A percentile compares a stretch with the other conserved stretches of the same genome.
phyloP scores from a whole-genome alignment of 208 protist genomes.

The Leishmania arabica region DNA sequence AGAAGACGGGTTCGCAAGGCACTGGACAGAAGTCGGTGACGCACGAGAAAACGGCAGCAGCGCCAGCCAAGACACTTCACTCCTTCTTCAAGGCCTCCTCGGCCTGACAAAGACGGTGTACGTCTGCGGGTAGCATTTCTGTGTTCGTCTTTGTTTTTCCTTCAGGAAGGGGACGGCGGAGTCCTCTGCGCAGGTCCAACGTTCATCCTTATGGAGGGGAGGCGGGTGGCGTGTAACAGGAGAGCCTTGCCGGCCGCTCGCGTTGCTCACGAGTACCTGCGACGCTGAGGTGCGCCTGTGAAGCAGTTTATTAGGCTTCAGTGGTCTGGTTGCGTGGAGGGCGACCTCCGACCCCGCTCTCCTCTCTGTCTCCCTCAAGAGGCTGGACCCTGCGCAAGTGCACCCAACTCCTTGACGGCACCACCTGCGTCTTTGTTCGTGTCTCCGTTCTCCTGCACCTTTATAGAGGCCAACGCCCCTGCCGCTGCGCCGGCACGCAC shows the following conservation, averaged over 20 bases:
- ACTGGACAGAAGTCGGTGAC: constrained; percentile 4
- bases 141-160: not conserved
- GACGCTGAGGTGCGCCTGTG: not conserved
- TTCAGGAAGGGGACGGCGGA: not conserved
- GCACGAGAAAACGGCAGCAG: constrained; percentile 10
- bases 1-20: constrained; percentile 6
- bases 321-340: not conserved
- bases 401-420: not conserved
- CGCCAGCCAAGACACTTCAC: constrained; percentile 36
- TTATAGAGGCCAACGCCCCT: not conserved
- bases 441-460: not conserved
- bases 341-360: not conserved
- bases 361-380: not conserved
- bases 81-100: constrained; percentile 42
- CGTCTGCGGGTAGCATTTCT: not conserved
- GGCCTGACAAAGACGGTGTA: not conserved
- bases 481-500: not conserved
- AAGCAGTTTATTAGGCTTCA: not conserved
- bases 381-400: not conserved
- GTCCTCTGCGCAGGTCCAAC: not conserved
- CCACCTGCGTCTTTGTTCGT: not conserved
- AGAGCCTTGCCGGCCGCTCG: not conserved
- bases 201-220: not conserved
- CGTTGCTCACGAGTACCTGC: not conserved
- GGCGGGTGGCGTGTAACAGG: not conserved